phyloP scores from a whole-genome alignment of 2,329 filamentous ascomycete genomes.

The Paracorniculantispora psalliotae region DNA sequence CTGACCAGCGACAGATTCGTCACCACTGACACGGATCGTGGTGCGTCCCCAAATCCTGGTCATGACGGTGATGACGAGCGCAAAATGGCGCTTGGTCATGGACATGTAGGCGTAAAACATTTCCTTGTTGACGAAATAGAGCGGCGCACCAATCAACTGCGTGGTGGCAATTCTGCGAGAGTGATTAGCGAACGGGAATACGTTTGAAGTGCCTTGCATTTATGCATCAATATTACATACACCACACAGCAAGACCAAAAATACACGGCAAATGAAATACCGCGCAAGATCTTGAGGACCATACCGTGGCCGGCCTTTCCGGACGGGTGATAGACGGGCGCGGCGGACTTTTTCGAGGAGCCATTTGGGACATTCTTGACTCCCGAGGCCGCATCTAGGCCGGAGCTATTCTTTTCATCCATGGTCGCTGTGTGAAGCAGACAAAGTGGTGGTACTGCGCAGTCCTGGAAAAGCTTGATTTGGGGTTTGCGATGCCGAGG shows the following conservation, averaged over 20 bases:
- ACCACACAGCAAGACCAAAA: constrained; percentile 44
- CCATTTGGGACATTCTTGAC: background rate
- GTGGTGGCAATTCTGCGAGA: constrained; percentile 57
- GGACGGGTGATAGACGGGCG: constrained; percentile 40
- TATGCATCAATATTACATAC: constrained; percentile 33
- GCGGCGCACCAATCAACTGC: constrained; percentile 68
- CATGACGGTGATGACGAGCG: constrained; percentile 70
- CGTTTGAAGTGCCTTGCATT: background rate
- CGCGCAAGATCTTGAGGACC: constrained; percentile 47
- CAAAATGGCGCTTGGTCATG: constrained; percentile 79
- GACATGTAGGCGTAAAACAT: constrained; percentile 85
- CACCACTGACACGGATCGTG: constrained; percentile 75
- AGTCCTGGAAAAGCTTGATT: background rate
- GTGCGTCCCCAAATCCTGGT: constrained; percentile 88
- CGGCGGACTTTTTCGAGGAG: background rate
- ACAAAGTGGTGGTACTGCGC: too few species aligned
- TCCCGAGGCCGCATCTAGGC: background rate
- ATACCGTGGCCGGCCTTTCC: constrained; percentile 50
- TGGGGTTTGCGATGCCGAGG: background rate
- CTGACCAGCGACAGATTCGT: constrained; percentile 72
- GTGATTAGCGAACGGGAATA: background rate
- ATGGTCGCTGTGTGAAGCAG: background rate
- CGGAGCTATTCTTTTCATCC: background rate
- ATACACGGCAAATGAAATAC: constrained; percentile 46
- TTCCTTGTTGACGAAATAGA: constrained; percentile 71